Base-by-base conservation (phyloP, 2,329 filamentous ascomycete genomes). In the Diaporthe ilicicola region DNA sequence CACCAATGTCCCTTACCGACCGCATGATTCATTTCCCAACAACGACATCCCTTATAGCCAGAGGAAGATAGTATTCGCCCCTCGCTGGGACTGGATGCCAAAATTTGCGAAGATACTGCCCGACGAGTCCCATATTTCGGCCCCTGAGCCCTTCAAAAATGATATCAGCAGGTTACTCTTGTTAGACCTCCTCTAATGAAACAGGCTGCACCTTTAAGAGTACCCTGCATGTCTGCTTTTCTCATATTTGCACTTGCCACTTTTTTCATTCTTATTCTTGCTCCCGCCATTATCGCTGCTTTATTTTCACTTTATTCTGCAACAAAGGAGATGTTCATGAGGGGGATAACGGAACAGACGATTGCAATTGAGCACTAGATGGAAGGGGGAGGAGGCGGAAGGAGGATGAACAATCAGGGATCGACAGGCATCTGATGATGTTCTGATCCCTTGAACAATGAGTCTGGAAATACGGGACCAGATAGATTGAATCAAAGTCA, bases 81-180 rank as follows among this genome's bases (percentile, higher is more conserved):
- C 66, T 50, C 53, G 53, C 9, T 59, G 53, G 66, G 66, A 68
- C 51, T 68, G 66, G 66, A 50, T 39, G 15, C 32, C 53, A 9
- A 68, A 24, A 34, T 39, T 59, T 42, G 34, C 22, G 9, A 50
- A 22, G 39, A 34, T 3, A 22, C 19, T 22, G 17, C 32, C 44
- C 2, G 53, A 51, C 27, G 66, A 68, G 32, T 39, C 29, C 29
- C 22, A 59, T 15, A 42, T 59, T 27, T 15, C 53, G 17, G 54
- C 24, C 4, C 2, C 22, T 0, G 53, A 59, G 32, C 53, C 54
- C 1, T 10, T 48, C 12, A 15, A 39, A 10, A 12, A 10, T 29
- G 66, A 37, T 27, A 34, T 17, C 9, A 39, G 32, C 15, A 32
- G 27, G 22, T 39, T 56, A 5, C 54, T 68, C 6, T 34, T 46